Evolutionary conservation across 139 green algal species (phyloP), one percentile per base, ranked within the genome.

Genomic region (Closterium sp.): DNA sequence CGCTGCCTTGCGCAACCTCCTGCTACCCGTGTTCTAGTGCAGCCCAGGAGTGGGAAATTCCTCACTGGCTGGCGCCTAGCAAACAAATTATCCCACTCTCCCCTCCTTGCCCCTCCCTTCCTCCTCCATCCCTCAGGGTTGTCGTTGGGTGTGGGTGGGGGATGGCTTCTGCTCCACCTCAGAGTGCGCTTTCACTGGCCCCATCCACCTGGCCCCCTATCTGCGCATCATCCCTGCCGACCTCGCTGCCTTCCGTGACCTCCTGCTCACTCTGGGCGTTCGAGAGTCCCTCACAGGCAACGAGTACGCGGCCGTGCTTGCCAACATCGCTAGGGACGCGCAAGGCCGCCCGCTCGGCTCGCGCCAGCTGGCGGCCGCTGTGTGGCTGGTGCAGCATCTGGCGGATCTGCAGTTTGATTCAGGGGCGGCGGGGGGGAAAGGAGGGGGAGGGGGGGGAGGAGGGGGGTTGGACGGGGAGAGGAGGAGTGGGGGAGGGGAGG

Each of bases 81-180:
- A n/a, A n/a, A n/a, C n/a, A n/a, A n/a, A n/a, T 9, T 66, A 1
- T 66, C 0, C 38, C 38, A 8, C 38, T 9, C 19, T 6, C 3
- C 4, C 3, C 19, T 66, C 38, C 38, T 12, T 66, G 9, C 38
- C 4, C 38, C 19, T 8, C 38, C 38, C 4, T 12, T 1, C 12
- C 12, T 10, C 38, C 38, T 10, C 38, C 38, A 66, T 1, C 3
- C 38, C 4, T 10, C 88, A 91, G 88, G 88, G 88, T 7, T 33
- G 69, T 35, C 6, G 35, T 64, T 96, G 94, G 87, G 95, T 98
- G 84, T 98, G 95, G 95, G 95, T 97, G 35, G 96, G 96, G 69
- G 93, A 95, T 83, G 94, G 96, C 21, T 98, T 98, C 88, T 96
- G 95, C 1, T 34, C 93, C 3, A 90, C 94, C 0, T 88, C 88